Evolutionary conservation across 139 green algal genomes (phyloP), one percentile per base, ranked within the genome.

Genomic region (Coelastrella sp.): DNA sequence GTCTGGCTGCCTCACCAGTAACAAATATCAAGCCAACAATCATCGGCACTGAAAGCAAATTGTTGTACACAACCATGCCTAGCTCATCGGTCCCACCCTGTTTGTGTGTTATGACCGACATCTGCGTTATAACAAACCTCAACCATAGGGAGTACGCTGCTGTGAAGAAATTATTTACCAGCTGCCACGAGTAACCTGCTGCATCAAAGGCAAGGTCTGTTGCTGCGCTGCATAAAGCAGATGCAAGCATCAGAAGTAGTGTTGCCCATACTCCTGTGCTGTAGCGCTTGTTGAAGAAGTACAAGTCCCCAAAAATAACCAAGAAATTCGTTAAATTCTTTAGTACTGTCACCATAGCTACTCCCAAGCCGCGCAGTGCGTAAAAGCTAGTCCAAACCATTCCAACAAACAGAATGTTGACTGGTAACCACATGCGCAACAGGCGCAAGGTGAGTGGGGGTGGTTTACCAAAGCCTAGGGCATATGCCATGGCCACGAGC

Each of bases 261-360:
- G 89, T 93, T 0, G 77, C 45, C 94, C 94, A 96, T 0, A 98
- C 92, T 23, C 76, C 79, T 6, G 78, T 34, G 17, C 71, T 79
- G 85, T 96, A 96, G 2, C 76, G 89, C 43, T 92, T 89, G 6
- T 88, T 88, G 77, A 96, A 97, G 27, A 98, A 84, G 2, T 89
- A 81, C 63, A 92, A 92, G 81, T 98, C 95, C 1, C 93, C 95
- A 19, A 35, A 37, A n/a, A 98, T 94, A 6, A 89, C 90, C 60
- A 98, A 87, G 17, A 97, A 72, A 87, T 96, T 98, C 45, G 96
- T 97, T 17, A 96, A 83, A 86, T 98, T 98, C 78, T 98, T 98
- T 4, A 98, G 89, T 35, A 98, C 93, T 2, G 96, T 97, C 3
- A 94, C 89, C 89, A 90, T 93, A 53, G 90, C 87, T 0, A 98